phyloP scores from a whole-genome alignment of 2,329 filamentous ascomycete genomes.

The Fusarium sp. region DNA sequence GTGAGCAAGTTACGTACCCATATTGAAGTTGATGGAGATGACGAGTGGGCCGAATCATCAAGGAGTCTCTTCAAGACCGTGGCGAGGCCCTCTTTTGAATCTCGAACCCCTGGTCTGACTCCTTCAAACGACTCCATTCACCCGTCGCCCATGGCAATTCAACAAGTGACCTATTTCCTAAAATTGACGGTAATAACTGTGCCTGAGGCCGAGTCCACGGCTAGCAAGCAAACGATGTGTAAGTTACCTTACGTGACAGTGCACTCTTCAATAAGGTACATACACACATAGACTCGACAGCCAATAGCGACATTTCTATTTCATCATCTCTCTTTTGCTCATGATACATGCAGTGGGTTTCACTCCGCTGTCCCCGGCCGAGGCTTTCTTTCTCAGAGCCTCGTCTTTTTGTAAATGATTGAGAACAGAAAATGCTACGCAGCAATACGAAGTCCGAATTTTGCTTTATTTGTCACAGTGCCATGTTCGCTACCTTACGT shows the following conservation, averaged over 20 bases:
- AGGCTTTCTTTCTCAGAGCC: slow-evolving; percentile 1
- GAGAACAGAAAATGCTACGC: neutral
- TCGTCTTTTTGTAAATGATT: slow-evolving; percentile 12
- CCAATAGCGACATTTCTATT: slow-evolving; percentile 24
- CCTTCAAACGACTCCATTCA: slow-evolving; percentile 19
- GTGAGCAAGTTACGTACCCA: slow-evolving; percentile 1
- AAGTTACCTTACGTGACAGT: slow-evolving; percentile 17
- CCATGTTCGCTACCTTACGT: neutral
- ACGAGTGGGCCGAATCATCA: slow-evolving; percentile 40
- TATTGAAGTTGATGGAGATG: slow-evolving; percentile 34
- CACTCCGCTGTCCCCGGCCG: slow-evolving; percentile 19
- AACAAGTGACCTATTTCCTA: slow-evolving; percentile 9
- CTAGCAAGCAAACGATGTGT: slow-evolving; percentile 16
- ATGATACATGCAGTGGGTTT: slow-evolving; percentile 2
- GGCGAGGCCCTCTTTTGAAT: slow-evolving; percentile 18
- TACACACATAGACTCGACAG: neutral
- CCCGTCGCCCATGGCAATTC: slow-evolving; percentile 40
- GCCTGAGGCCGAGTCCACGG: slow-evolving; percentile 19
- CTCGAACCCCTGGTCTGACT: slow-evolving; percentile 2
- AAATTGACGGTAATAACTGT: neutral
- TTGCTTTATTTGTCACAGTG: neutral
- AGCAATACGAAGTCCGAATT: neutral
- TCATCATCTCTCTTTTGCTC: neutral
- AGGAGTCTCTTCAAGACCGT: slow-evolving; percentile 15
- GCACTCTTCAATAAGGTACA: neutral